Evolutionary conservation across 352 stramenopile species (phyloP), one percentile per base, ranked within the genome.

Genomic region (Phytopythium delawarense): DNA sequence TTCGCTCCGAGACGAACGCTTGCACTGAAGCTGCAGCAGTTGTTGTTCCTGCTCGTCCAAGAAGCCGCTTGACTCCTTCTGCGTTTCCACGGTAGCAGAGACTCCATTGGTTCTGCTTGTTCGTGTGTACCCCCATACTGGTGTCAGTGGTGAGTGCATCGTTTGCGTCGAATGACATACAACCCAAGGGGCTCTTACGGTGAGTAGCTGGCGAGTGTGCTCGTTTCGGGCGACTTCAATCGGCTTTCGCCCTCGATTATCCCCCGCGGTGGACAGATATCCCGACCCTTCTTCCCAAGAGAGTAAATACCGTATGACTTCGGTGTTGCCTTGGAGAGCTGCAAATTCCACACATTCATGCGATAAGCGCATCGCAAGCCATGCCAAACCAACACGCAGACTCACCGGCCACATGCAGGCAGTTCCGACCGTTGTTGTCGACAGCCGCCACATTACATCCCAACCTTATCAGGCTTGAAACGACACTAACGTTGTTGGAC

Each of bases 391-490:
- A 48, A 18, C 11, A 15, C 32, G 9, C 5, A 37, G 52, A 69
- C 64, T 61, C 69, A 84, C 76, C 74, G 63, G 82, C 76, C 30
- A 75, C 46, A 37, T 91, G 82, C 18, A 91, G 71, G 5, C 68
- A 54, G 42, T 65, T 87, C 20, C 63, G 73, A 3, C 69, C 69
- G 35, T 66, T 71, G 8, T 72, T 72, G 44, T 81, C 70, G 6
- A 71, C 62, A n/a, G 62, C 52, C 7, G 57, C 62, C 7, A 63
- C 42, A 44, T 84, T 68, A 55, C 78, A 87, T 1, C 58, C 62
- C 21, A 37, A 32, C 18, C 50, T 40, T 8, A 89, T 72, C 25
- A 91, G 45, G 23, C 70, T 66, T 42, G 40, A 56, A 13, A 48
- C 50, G 0, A 81, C 61, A 18, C 1, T 13, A 1, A 81, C 35